Base-by-base conservation (phyloP, 2,329 filamentous ascomycete species). In the Chrysosphaeria jannelii region DNA sequence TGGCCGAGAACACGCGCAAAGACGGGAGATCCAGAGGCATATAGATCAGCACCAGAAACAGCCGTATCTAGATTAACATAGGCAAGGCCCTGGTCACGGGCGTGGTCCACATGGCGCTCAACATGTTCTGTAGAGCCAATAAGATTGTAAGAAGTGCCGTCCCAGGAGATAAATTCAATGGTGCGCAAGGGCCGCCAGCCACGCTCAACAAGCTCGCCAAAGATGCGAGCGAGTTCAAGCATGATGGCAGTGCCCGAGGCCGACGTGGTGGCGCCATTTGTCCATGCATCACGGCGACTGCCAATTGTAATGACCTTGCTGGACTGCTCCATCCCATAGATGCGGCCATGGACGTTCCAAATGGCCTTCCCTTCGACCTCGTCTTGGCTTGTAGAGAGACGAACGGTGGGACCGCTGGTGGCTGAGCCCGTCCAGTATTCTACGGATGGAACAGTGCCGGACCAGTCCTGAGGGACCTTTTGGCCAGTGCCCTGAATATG, bases 91-190 rank as follows among this genome's bases (percentile, higher is more conserved):
- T 85, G 57, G 10, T 57, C 48, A 20, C 74, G 67, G 5, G 97
- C 52, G 3, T 48, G 41, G 0, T 79, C 64, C 14, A 76, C 51
- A 33, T 81, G 67, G 22, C 71, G 68, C 45, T 97, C 85, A 21
- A 97, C 85, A 36, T 71, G 81, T 41, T 97, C 85, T 2, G 85
- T 93, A 8, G 76, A 89, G 6, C 85, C 85, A 27, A 90, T 72
- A 21, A 85, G 49, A 42, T 91, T 91, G 48, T 90, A 93, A 42
- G 81, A 76, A 34, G 69, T 69, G 4, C 62, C 85, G 41, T 97
- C 85, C 85, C 85, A 97, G 16, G 75, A 90, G 37, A 79, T 78
- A 42, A 97, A 93, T 40, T 89, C 72, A 31, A 97, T 89, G 4
- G 76, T 88, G n/a, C 85, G 68, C 10, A 89, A 51, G 2, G 85